phyloP scores from a whole-genome alignment of 441 rosid species.

The Gossypium aridum region DNA sequence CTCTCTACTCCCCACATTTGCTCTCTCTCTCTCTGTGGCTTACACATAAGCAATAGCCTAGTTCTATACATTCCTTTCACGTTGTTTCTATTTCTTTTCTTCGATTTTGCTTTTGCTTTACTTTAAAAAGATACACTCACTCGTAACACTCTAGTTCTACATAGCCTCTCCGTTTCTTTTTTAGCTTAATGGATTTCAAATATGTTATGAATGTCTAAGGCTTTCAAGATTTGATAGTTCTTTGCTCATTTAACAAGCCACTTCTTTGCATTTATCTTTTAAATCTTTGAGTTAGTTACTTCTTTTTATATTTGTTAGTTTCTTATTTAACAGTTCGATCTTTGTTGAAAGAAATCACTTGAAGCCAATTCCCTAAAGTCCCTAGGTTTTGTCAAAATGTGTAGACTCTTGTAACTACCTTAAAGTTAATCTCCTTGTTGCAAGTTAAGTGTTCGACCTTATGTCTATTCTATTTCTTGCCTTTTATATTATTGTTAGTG shows the following conservation, averaged over 20 bases:
- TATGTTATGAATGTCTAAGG: conserved; percentile 17
- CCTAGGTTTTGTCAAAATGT: conserved; percentile 71
- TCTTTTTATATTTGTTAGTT: too few species aligned
- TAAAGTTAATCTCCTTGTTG: conserved; percentile 32
- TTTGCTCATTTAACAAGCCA: conserved; percentile 14
- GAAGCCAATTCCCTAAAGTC: conserved; percentile 29
- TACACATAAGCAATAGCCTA: conserved; percentile 1
- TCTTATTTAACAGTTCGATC: too few species aligned
- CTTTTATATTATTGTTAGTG: conserved; percentile 56
- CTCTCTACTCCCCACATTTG: conserved; percentile 61
- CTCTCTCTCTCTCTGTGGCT: conserved; percentile 17
- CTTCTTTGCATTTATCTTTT: too few species aligned
- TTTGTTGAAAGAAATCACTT: too few species aligned
- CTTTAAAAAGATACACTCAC: conserved; percentile 2
- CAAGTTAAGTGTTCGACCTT: conserved; percentile 33
- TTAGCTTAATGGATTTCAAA: conserved; percentile 16
- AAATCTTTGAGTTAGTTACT: too few species aligned
- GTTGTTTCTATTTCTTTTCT: neutral
- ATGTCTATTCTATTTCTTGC: conserved; percentile 48
- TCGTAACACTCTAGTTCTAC: conserved; percentile 15
- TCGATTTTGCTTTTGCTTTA: conserved; percentile 9
- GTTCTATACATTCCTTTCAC: neutral
- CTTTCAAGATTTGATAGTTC: conserved; percentile 29
- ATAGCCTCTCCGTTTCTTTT: neutral
- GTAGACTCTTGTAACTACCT: conserved; percentile 25